A percentile compares a stretch with the other conserved stretches of the same genome.
Conservation (phyloP, 495 filamentous ascomycete genomes). For the Penicillium paxilli region DNA sequence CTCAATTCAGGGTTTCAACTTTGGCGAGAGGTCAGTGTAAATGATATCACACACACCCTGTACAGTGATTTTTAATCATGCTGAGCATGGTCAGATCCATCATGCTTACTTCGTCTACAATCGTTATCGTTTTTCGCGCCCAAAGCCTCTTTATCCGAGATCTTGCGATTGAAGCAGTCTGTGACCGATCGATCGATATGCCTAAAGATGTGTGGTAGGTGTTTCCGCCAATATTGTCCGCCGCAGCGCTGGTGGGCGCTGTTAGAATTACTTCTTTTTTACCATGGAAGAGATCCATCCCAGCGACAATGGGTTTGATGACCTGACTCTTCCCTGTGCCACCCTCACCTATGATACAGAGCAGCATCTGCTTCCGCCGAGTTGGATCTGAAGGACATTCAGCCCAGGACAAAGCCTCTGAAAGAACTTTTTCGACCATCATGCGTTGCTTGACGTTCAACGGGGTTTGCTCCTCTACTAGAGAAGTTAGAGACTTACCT, state of each 20-base stretch:
- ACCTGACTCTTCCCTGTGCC: conserved; percentile 7
- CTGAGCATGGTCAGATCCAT: not conserved
- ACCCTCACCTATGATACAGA: conserved; percentile 3
- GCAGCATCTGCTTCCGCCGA: not conserved
- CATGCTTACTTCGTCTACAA: conserved; percentile 6
- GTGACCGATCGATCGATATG: not conserved
- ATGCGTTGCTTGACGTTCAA: conserved; percentile 5
- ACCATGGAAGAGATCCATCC: conserved; percentile 4
- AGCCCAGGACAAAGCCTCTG: conserved; percentile 1
- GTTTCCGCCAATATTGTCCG: conserved; percentile 5
- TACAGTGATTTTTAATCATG: not conserved
- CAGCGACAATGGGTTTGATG: conserved; percentile 5
- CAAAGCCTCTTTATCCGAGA: conserved; percentile 1
- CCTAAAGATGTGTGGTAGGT: conserved; percentile 5
- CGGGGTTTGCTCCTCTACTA: not conserved
- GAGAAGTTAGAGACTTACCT: not conserved
- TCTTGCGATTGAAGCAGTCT: not conserved
- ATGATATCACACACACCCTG: too few species aligned
- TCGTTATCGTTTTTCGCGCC: conserved; percentile 2
- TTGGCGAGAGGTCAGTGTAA: too few species aligned
- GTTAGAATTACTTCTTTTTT: conserved; percentile 6
- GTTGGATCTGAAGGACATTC: conserved; percentile 3
- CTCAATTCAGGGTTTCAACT: too few species aligned
- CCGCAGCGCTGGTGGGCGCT: conserved; percentile 1
- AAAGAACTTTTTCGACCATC: conserved; percentile 1